A percentile compares a stretch with the other conserved stretches of the same genome.
phyloP scores from a whole-genome alignment of 2,329 filamentous ascomycete species.

The Cladobotryum protrusum region DNA sequence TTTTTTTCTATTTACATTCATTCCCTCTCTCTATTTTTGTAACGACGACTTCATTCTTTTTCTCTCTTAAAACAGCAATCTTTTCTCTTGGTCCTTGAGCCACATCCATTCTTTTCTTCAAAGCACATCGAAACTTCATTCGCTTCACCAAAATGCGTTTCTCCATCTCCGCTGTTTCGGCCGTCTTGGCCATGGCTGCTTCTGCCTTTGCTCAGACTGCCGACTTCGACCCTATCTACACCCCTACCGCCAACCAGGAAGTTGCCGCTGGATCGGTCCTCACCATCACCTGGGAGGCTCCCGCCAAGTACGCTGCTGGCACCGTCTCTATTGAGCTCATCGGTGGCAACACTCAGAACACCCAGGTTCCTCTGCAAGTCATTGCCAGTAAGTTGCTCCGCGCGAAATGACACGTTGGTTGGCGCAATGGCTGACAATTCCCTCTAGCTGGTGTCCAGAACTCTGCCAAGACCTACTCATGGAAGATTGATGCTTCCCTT shows the following conservation, averaged over 20 bases:
- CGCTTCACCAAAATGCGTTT: conserved; percentile 47
- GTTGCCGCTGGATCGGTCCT: conserved; percentile 44
- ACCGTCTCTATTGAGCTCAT: conserved; percentile 49
- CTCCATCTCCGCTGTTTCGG: conserved; percentile 31
- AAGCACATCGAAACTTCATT: conserved; percentile 1
- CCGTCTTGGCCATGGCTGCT: conserved; percentile 47
- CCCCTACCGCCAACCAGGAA: conserved; percentile 37
- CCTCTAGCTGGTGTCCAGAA: conserved; percentile 41
- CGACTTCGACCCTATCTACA: conserved; percentile 50
- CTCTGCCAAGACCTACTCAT: conserved; percentile 39
- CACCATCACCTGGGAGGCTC: conserved; percentile 45
- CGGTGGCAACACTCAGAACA: conserved; percentile 40
- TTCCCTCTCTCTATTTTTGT: not conserved
- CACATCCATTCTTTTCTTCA: conserved; percentile 1
- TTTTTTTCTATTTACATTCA: not conserved
- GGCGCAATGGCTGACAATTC: not conserved
- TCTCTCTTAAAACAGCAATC: not conserved
- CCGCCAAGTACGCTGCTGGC: conserved; percentile 34
- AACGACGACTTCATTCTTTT: not conserved
- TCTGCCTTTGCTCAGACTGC: conserved; percentile 46
- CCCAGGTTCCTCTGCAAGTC: conserved; percentile 35
- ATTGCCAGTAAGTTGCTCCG: conserved; percentile 44
- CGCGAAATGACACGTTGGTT: not conserved
- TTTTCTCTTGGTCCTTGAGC: conserved; percentile 10
- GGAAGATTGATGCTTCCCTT: conserved; percentile 42